These are phyloP conservation scores for Eimeria necatrix DNA, from an alignment of 169 alveolate species.

Conservation along the genomic window DNA sequence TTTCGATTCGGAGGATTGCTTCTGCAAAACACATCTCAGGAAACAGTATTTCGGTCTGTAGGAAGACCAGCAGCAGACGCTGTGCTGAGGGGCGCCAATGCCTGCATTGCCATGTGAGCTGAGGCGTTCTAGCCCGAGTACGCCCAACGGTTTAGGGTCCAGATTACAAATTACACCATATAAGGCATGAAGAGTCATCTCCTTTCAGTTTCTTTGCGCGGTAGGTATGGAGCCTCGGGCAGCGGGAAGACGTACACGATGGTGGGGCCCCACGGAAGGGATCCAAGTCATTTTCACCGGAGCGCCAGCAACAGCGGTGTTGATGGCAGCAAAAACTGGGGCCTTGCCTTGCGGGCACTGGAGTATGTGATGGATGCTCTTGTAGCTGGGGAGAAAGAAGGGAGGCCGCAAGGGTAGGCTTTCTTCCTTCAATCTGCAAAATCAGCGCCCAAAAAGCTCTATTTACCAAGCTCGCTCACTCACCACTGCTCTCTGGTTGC, in stretches of 20 bases:
- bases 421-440: too few species aligned
- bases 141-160: not conserved
- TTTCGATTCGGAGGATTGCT: slow-evolving; percentile 8
- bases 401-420: not conserved
- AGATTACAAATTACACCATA: not conserved
- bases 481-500: not conserved
- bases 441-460: too few species aligned
- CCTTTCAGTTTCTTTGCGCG: not conserved
- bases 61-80: slow-evolving; percentile 59
- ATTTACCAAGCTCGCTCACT: not conserved
- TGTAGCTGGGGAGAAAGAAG: not conserved
- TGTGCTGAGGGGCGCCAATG: slow-evolving; percentile 29
- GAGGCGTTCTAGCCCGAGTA: not conserved
- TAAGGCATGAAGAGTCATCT: not conserved
- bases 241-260: slow-evolving; percentile 65
- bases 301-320: not conserved
- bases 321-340: slow-evolving; percentile 21
- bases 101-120: slow-evolving; percentile 56
- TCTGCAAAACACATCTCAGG: slow-evolving; percentile 13
- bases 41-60: not conserved
- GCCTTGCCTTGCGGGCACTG: slow-evolving; percentile 6
- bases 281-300: not conserved
- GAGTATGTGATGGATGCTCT: slow-evolving; percentile 35
- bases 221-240: slow-evolving; percentile 53
- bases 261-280: slow-evolving; percentile 24